phyloP scores from a whole-genome alignment of 2,329 filamentous ascomycete species.

The Aspergillus ibericus region DNA sequence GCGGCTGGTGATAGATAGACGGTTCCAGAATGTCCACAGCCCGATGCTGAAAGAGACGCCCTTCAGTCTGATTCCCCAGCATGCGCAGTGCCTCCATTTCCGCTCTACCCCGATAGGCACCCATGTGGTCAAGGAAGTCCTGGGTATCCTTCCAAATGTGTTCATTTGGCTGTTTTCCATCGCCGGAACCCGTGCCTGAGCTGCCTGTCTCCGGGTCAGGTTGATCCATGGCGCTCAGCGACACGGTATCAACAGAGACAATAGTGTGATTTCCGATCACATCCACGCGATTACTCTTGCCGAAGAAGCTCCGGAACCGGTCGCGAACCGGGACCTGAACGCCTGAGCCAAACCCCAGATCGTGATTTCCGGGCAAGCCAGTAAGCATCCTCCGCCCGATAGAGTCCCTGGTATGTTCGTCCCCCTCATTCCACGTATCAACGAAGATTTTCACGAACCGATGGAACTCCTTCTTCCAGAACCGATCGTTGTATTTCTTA shows the following conservation, averaged over 20 bases:
- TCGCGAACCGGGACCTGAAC: conserved; percentile 78
- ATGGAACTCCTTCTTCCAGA: conserved; percentile 83
- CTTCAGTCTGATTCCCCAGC: conserved; percentile 61
- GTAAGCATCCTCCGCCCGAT: conserved; percentile 75
- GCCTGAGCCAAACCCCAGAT: conserved; percentile 84
- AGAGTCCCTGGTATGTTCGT: conserved; percentile 58
- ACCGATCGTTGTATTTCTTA: conserved; percentile 73
- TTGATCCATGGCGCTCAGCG: conserved; percentile 72
- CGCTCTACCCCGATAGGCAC: conserved; percentile 64
- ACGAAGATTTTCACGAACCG: conserved; percentile 88
- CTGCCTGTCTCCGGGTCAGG: conserved; percentile 51
- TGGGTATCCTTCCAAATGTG: conserved; percentile 73
- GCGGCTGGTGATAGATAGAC: conserved; percentile 20
- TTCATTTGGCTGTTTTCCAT: conserved; percentile 53
- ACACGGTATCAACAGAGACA: conserved; percentile 86
- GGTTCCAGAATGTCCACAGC: conserved; percentile 60
- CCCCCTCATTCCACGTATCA: conserved; percentile 62
- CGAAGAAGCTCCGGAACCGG: conserved; percentile 85
- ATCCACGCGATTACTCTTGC: conserved; percentile 86
- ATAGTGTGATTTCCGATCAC: conserved; percentile 94
- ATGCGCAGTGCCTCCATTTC: conserved; percentile 67
- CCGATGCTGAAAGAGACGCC: conserved; percentile 57
- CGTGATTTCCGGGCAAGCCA: conserved; percentile 90
- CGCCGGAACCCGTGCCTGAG: conserved; percentile 46
- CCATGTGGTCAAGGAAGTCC: conserved; percentile 71